A percentile compares a stretch with the other conserved stretches of the same genome.
These are phyloP conservation scores for Plasmodium vivax DNA, from an alignment of 169 alveolate species.

Conservation along the genomic window DNA sequence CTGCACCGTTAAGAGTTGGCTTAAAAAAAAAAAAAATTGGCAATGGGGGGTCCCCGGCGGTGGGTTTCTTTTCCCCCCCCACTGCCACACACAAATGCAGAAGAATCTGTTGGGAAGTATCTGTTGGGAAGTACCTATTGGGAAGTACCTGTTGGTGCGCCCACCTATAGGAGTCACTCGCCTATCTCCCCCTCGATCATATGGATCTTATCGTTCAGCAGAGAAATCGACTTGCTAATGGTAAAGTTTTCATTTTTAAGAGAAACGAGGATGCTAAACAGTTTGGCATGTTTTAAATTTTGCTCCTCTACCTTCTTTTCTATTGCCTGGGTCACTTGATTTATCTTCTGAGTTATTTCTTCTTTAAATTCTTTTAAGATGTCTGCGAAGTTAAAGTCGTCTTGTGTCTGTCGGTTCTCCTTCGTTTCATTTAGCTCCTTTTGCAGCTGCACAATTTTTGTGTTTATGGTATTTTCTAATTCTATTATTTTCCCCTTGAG, in stretches of 20 bases:
- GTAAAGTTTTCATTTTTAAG: constrained; percentile 22
- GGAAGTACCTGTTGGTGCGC: too few species aligned
- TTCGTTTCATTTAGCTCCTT: constrained; percentile 5
- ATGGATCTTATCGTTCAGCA: constrained; percentile 40
- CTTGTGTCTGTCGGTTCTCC: constrained; percentile 5
- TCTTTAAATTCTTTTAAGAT: constrained; percentile 39
- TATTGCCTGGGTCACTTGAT: not conserved
- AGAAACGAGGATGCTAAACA: constrained; percentile 40
- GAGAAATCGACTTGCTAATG: constrained; percentile 21
- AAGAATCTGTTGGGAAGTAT: too few species aligned
- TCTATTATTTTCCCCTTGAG: constrained; percentile 16
- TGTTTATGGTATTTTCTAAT: constrained; percentile 10
- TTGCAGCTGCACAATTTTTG: constrained; percentile 3
- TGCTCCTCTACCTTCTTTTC: constrained; percentile 48
- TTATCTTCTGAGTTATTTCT: constrained; percentile 4
- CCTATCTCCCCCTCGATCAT: constrained; percentile 48
- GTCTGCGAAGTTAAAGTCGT: constrained; percentile 10
- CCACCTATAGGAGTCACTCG: constrained; percentile 6
- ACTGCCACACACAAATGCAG: not conserved
- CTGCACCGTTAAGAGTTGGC: not conserved
- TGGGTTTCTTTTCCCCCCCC: not conserved
- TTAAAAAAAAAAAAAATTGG: not conserved
- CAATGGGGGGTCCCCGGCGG: not conserved
- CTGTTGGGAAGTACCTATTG: too few species aligned
- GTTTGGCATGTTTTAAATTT: constrained; percentile 19